A percentile compares a stretch with the other conserved stretches of the same genome.
Evolutionary conservation across 495 filamentous ascomycete species (phyloP).

Genomic region (Letharia lupina): DNA sequence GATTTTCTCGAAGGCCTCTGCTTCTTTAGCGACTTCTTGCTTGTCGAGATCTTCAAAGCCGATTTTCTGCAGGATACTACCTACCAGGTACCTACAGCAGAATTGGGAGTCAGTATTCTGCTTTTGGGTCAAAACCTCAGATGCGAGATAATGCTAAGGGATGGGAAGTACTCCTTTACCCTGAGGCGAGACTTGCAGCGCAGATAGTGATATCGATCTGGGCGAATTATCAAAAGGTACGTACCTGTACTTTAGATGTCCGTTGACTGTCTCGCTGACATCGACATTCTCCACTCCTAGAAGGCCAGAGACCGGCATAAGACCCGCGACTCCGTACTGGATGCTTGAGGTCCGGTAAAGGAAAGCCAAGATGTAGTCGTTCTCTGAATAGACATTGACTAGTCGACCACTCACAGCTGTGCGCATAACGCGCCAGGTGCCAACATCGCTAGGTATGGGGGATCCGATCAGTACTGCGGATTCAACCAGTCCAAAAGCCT

Average conservation of each 20-base stretch:
- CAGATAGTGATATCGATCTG: not conserved
- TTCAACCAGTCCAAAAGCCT: conserved; percentile 80
- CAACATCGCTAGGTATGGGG: conserved; percentile 59
- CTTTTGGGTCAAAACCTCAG: not conserved
- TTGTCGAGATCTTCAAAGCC: conserved; percentile 58
- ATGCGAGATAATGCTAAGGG: not conserved
- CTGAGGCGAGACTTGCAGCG: not conserved
- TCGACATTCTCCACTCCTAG: conserved; percentile 68
- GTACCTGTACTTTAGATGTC: conserved; percentile 43
- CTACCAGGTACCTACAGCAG: conserved; percentile 60
- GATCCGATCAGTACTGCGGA: conserved; percentile 76
- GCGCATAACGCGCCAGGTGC: conserved; percentile 60
- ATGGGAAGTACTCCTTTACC: not conserved
- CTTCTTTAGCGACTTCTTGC: conserved; percentile 50
- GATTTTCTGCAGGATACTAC: conserved; percentile 56
- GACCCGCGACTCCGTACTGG: conserved; percentile 66
- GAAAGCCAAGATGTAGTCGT: conserved; percentile 70
- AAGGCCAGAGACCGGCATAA: conserved; percentile 57
- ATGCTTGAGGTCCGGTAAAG: conserved; percentile 69
- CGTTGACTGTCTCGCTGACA: conserved; percentile 61
- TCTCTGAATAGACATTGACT: conserved; percentile 68
- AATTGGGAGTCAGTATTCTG: not conserved
- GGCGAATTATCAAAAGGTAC: not conserved
- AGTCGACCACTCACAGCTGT: conserved; percentile 64
- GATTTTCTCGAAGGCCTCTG: conserved; percentile 45